Base-by-base conservation (phyloP, 164 flowering plant species). In the Berberis thunbergii region DNA sequence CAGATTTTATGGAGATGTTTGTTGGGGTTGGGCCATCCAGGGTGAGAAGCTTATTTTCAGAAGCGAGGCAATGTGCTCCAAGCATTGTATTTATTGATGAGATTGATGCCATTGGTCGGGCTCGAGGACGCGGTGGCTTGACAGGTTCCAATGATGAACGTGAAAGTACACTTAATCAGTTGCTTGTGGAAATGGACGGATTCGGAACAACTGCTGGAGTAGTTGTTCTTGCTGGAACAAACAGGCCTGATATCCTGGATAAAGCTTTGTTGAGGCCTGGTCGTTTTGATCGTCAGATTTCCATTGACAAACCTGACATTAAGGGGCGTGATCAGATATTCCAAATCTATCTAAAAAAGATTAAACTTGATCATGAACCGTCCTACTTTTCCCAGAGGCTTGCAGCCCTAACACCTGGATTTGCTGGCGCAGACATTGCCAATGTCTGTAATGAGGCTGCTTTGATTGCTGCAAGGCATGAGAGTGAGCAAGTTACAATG, bases 31-130 rank as follows among this genome's bases (percentile, higher is more conserved):
- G 59, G 59, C 41, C 59, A 13, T 13, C 41, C 7, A 39, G 42
- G 40, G 42, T 56, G 8, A 56, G 59, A 41, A 40, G 40, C 40
- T 40, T 56, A 7, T 56, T 56, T 56, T 38, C 59, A 26, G 41
- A 38, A n/a, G 59, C 59, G 41, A 26, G 39, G 42, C 26, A 39
- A 7, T 40, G 8, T 6, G 26, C 59, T 56, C 59, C 59, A 38
- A 13, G 59, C 40, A 56, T 56, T 13, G 8, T 56, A 13, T 56
- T 56, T 40, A 56, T 56, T 56, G 59, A 56, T 39, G 59, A 56
- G 59, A 26, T 56, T 2, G 42, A 13, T 56, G 59, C 59, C 26
- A 56, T 56, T 13, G 59, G 41, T 38, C 10, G 41, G 6, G 40
- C 10, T 39, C 59, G 42, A 13, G 7, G 5, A 9, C 26, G 7